Conservation (phyloP, 495 filamentous ascomycete species). For the Aspergillus funiculosus region DNA sequence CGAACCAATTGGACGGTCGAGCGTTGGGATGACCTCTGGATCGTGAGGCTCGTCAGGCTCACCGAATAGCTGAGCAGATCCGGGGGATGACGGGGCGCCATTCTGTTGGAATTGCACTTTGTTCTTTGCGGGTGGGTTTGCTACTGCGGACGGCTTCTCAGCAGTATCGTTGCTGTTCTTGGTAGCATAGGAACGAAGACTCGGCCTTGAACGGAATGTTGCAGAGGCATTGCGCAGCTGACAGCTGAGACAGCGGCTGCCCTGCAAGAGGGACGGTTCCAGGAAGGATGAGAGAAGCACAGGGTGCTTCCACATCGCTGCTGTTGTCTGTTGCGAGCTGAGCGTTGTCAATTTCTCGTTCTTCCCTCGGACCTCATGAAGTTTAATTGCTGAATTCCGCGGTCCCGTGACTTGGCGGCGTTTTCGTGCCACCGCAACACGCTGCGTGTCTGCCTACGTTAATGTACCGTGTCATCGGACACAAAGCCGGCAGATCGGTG, state of each 20-base stretch:
- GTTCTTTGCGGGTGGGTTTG: constrained; percentile 9
- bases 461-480: constrained; percentile 6
- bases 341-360: not conserved
- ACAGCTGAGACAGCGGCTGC: constrained; percentile 35
- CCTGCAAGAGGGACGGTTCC: constrained; percentile 26
- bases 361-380: not conserved
- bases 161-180: constrained; percentile 18
- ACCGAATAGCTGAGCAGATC: not conserved
- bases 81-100: constrained; percentile 18
- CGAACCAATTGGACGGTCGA: constrained; percentile 78
- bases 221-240: constrained; percentile 33
- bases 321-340: constrained; percentile 3
- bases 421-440: constrained; percentile 29
- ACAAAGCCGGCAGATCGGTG: not conserved
- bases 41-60: constrained; percentile 41
- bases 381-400: constrained; percentile 16
- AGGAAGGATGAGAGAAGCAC: constrained; percentile 14
- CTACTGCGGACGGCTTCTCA: constrained; percentile 10
- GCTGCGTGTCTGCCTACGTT: constrained; percentile 19
- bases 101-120: constrained; percentile 33
- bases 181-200: constrained; percentile 32
- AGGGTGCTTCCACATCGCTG: constrained; percentile 38
- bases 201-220: constrained; percentile 20
- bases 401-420: constrained; percentile 36
- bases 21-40: constrained; percentile 55